These are phyloP conservation scores for Dittrichia graveolens DNA, from an alignment of 129 eudicot species.

Conservation along the genomic window DNA sequence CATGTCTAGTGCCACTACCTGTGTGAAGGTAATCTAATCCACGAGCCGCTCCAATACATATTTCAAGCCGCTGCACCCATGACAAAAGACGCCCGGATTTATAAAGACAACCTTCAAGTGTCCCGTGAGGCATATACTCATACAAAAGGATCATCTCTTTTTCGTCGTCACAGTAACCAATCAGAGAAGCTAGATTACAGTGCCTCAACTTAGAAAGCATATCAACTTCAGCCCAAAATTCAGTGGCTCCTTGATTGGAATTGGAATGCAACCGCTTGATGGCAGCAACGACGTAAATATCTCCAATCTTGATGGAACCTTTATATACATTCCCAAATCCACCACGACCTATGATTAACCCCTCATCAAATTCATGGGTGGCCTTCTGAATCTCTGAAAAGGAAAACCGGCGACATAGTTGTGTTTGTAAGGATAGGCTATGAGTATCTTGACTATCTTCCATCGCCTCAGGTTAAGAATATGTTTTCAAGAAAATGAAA, in stretches of 20 bases:
- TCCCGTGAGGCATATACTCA: slow-evolving; percentile 47
- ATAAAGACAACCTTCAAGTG: slow-evolving; percentile 41
- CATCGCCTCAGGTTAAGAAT: slow-evolving; percentile 4
- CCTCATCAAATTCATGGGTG: slow-evolving; percentile 44
- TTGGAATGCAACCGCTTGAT: slow-evolving; percentile 37
- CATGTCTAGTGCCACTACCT: slow-evolving; percentile 29
- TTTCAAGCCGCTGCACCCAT: slow-evolving; percentile 50
- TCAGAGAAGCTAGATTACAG: slow-evolving; percentile 43
- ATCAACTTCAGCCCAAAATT: slow-evolving; percentile 51
- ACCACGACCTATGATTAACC: slow-evolving; percentile 44
- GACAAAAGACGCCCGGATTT: slow-evolving; percentile 17
- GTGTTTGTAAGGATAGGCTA: slow-evolving; percentile 9
- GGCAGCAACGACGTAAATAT: slow-evolving; percentile 23
- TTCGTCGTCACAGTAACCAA: slow-evolving; percentile 45
- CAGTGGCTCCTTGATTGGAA: slow-evolving; percentile 40
- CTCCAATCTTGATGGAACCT: slow-evolving; percentile 38
- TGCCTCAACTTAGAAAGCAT: slow-evolving; percentile 50
- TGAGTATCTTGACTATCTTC: not conserved
- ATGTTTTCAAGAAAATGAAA: slow-evolving; percentile 6
- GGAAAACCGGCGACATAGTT: slow-evolving; percentile 36
- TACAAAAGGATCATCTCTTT: slow-evolving; percentile 47
- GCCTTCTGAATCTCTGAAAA: slow-evolving; percentile 42
- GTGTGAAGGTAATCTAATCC: slow-evolving; percentile 54
- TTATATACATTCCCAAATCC: slow-evolving; percentile 58
- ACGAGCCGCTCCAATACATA: slow-evolving; percentile 52